Base-by-base conservation (phyloP, 805 yeast genomes). In the Cyberlindnera veronae region DNA sequence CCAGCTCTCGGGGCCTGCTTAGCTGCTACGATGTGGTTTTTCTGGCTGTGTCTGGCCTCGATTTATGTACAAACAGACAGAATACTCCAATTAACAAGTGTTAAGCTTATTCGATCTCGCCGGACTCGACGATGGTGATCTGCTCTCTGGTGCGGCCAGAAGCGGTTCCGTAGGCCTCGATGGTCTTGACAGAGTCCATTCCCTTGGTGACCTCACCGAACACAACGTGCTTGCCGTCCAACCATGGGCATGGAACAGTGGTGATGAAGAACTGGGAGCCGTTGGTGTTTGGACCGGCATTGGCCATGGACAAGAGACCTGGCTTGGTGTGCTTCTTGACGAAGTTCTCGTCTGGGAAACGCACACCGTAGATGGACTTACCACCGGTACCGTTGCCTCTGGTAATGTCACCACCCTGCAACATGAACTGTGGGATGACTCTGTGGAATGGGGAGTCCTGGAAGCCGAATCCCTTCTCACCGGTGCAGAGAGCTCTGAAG, bases 371-470 rank as follows among this genome's bases (percentile, higher is more conserved):
- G 66, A 84, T 84, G 34, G 89, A 82, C 67, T 80, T 81, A 64
- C 98, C 98, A 64, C 98, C 98, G 56, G 84, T 80, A 55, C 98
- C 97, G 66, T 85, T 81, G 67, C 86, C 83, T 69, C 72, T 68
- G 62, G 88, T 84, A 70, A 84, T 81, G 69, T 84, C 93, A 73
- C 91, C 91, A 64, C 90, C 97, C 76, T 90, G 98, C 64, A 91
- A 74, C 98, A 90, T 90, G 76, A 90, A 90, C 67, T 84, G 81
- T 52, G 96, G 95, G 57, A 88, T 87, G 53, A 88, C 87, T 74
- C 95, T 82, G 81, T 88, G 96, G 88, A 89, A 88, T 52, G 81
- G 72, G 36, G 95, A 85, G 58, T 74, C 77, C 63, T 81, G 81
- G 78, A 81, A 89, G 46, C 96, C 96, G 59, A 71, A 85, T 1